Percentiles rank a stretch among this genome's conserved stretches.
phyloP scores from a whole-genome alignment of 2,329 filamentous ascomycete genomes.

The Neocucurbitaria cava region DNA sequence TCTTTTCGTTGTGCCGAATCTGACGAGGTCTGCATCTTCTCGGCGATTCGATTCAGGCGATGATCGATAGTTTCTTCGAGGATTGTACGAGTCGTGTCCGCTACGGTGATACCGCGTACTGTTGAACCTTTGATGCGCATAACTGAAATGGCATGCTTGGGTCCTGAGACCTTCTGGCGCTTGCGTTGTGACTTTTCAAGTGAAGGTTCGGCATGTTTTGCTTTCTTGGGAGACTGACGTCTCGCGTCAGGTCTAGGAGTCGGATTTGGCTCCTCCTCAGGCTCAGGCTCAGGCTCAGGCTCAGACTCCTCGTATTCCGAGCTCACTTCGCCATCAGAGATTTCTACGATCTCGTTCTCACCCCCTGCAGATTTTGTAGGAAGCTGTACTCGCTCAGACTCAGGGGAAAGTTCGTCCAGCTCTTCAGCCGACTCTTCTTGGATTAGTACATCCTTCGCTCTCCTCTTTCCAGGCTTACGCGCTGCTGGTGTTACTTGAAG shows the following conservation, averaged over 20 bases:
- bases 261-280: constrained; percentile 19
- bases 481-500: constrained; percentile 19
- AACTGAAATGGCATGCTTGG: constrained; percentile 39
- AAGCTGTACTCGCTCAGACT: constrained; percentile 10
- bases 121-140: constrained; percentile 50
- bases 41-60: constrained; percentile 52
- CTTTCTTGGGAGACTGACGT: constrained; percentile 18
- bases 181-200: constrained; percentile 35
- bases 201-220: constrained; percentile 14
- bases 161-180: constrained; percentile 37
- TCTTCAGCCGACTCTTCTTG: constrained; percentile 12
- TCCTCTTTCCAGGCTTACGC: constrained; percentile 14
- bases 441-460: not conserved
- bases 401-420: constrained; percentile 30
- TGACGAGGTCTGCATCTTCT: constrained; percentile 45
- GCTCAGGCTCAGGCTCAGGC: constrained; percentile 20
- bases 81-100: constrained; percentile 60
- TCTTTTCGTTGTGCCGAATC: constrained; percentile 50
- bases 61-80: constrained; percentile 59
- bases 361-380: constrained; percentile 3
- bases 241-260: constrained; percentile 17
- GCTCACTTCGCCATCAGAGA: constrained; percentile 25
- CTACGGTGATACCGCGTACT: constrained; percentile 54
- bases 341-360: constrained; percentile 10
- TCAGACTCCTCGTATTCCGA: constrained; percentile 23